Conservation (phyloP, 1,284 basidiomycete species). For the Trichosporon sp. region DNA sequence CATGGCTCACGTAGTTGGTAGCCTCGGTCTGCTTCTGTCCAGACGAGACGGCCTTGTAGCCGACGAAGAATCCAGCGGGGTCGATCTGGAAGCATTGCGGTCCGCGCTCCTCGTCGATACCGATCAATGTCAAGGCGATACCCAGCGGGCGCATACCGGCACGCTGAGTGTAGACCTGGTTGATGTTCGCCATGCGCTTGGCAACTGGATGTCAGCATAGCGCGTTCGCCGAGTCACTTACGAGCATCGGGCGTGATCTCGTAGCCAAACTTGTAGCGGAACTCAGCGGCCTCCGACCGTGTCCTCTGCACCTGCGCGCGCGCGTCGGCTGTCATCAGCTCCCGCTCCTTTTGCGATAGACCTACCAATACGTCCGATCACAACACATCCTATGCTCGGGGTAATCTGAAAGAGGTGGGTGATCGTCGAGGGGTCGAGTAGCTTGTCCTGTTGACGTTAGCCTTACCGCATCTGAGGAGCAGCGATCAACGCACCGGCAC, state of each 20-base stretch:
- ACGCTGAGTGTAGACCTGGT: slow-evolving; percentile 97
- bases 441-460: slow-evolving; percentile 70
- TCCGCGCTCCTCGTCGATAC: slow-evolving; percentile 77
- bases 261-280: slow-evolving; percentile 95
- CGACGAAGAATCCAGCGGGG: slow-evolving; percentile 96
- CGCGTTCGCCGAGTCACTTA: slow-evolving; percentile 21
- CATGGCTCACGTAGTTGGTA: slow-evolving; percentile 68
- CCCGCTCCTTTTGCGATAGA: not conserved
- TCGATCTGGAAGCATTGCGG: slow-evolving; percentile 98
- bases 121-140: slow-evolving; percentile 96
- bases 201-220: slow-evolving; percentile 54
- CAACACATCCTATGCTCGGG: slow-evolving; percentile 92
- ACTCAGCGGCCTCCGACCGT: slow-evolving; percentile 84
- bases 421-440: slow-evolving; percentile 88
- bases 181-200: slow-evolving; percentile 92
- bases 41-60: slow-evolving; percentile 92
- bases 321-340: slow-evolving; percentile 67
- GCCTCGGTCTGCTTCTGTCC: slow-evolving; percentile 99
- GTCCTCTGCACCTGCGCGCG: slow-evolving; percentile 84
- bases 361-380: slow-evolving; percentile 90
- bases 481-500: slow-evolving; percentile 72
- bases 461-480: not conserved
- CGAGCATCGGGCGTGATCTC: slow-evolving; percentile 91
- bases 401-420: slow-evolving; percentile 97
- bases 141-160: slow-evolving; percentile 96